These are phyloP conservation scores for Lyophyllum decastes DNA, from an alignment of 768 basidiomycete genomes.

Conservation along the genomic window DNA sequence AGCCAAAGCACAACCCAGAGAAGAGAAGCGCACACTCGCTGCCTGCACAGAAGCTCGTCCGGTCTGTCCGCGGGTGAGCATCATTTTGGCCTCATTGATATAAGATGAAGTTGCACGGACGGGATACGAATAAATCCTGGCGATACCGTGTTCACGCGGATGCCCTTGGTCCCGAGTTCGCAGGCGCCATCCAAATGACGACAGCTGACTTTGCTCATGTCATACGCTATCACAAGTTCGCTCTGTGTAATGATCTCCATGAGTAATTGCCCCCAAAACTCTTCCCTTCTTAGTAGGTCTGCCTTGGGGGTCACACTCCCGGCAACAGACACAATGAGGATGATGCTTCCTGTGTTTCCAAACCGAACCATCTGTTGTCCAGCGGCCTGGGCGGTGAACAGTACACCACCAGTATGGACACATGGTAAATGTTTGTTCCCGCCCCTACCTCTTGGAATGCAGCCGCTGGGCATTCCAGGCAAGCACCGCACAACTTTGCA, in stretches of 20 bases:
- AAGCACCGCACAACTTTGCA: conserved; percentile 56
- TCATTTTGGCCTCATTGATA: neutral
- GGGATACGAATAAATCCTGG: conserved; percentile 74
- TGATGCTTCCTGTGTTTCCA: conserved; percentile 53
- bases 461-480: conserved; percentile 64
- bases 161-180: conserved; percentile 63
- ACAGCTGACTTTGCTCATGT: conserved; percentile 75
- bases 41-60: conserved; percentile 76
- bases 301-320: conserved; percentile 33
- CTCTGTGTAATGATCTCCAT: conserved; percentile 35
- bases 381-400: conserved; percentile 66
- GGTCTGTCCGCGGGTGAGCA: conserved; percentile 43
- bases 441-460: conserved; percentile 60
- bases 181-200: conserved; percentile 79
- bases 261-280: neutral
- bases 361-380: conserved; percentile 62
- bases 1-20: neutral
- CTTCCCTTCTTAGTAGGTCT: conserved; percentile 29
- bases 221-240: conserved; percentile 65
- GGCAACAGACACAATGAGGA: conserved; percentile 68
- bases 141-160: conserved; percentile 75
- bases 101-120: conserved; percentile 30
- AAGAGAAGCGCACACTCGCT: conserved; percentile 61
- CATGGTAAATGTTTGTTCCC: conserved; percentile 10
- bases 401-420: conserved; percentile 66